Conservation (phyloP, 192 early-diverging fungal genomes). For the Backusella parvicylindrica region DNA sequence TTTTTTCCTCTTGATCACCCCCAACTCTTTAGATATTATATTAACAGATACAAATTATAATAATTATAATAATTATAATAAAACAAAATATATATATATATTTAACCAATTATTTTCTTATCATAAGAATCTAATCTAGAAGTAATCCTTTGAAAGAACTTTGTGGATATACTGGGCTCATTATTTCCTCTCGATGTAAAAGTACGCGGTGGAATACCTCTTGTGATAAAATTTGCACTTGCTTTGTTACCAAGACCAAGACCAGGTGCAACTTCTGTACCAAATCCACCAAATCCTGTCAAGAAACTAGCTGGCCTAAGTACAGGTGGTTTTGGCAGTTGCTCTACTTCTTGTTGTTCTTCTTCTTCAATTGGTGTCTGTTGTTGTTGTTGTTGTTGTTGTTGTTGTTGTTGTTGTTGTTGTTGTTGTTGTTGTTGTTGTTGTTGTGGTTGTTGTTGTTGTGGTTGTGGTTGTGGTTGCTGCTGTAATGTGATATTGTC, state of each 20-base stretch:
- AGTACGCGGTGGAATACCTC: conserved; percentile 11
- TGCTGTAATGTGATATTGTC: neutral
- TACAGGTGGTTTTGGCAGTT: neutral
- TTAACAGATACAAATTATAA: neutral
- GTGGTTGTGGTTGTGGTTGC: neutral
- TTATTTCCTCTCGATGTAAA: conserved; percentile 1
- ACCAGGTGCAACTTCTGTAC: neutral
- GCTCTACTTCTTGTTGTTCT: neutral
- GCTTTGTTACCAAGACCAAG: conserved; percentile 5
- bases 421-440: neutral
- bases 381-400: neutral
- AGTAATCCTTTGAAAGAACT: conserved; percentile 32
- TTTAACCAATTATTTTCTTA: conserved; percentile 3
- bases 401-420: neutral
- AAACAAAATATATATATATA: neutral
- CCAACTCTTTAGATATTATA: neutral
- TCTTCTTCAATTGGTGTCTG: neutral
- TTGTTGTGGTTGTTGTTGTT: no score
- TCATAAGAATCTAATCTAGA: conserved; percentile 29
- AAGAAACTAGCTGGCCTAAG: conserved; percentile 23
- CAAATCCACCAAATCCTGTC: conserved; percentile 23
- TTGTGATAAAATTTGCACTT: conserved; percentile 1
- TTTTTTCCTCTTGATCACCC: neutral
- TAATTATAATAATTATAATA: no score
- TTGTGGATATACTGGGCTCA: conserved; percentile 33